phyloP scores from a whole-genome alignment of 1,284 basidiomycete species.

The Fomitiporia mediterranea region DNA sequence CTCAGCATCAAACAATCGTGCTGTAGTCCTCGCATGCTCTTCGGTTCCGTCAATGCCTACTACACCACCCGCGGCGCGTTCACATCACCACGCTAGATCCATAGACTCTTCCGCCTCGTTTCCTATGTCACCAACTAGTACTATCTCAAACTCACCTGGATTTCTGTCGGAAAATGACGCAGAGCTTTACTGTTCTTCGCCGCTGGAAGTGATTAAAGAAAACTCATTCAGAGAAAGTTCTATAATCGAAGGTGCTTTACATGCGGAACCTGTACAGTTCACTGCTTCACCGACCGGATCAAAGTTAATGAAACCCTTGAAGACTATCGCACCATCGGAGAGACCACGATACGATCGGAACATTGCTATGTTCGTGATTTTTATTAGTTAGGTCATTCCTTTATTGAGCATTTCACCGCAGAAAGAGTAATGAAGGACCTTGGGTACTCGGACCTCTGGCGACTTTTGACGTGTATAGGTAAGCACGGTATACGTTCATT shows the following conservation, averaged over 20 bases:
- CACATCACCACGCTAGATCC: not conserved
- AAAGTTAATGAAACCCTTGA: not conserved
- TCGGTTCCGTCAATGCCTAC: not conserved
- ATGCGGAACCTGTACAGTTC: not conserved
- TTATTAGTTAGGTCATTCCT: not conserved
- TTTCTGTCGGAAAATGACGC: not conserved
- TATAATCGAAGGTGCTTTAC: not conserved
- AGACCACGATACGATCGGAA: conserved; percentile 7
- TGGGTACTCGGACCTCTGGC: not conserved
- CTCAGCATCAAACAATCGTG: not conserved
- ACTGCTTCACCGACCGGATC: not conserved
- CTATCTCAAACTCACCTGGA: not conserved
- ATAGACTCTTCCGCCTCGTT: not conserved
- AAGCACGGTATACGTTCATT: not conserved
- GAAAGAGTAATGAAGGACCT: not conserved
- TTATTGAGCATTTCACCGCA: not conserved
- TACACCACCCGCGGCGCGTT: not conserved
- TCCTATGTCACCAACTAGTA: not conserved
- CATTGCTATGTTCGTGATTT: not conserved
- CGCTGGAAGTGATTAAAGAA: not conserved
- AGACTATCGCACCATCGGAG: not conserved
- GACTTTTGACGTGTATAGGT: not conserved
- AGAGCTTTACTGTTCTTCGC: not conserved
- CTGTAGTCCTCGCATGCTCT: conserved; percentile 1
- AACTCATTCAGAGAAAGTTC: not conserved